These are phyloP conservation scores for Stephania cephalantha DNA, from an alignment of 164 flowering plant genomes.

Conservation along the genomic window DNA sequence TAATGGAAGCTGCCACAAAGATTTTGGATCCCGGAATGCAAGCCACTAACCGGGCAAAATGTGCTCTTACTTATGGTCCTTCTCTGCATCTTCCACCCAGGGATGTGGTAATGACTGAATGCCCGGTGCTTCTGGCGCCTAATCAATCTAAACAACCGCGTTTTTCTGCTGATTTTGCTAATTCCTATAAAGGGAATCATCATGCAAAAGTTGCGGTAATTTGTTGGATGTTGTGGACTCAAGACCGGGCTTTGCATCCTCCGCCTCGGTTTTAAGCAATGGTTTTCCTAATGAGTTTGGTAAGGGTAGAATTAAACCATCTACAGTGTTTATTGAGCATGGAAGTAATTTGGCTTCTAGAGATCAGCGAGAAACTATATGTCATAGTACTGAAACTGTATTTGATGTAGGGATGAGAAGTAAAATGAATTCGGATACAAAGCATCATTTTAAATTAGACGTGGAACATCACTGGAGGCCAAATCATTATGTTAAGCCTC, in stretches of 20 bases:
- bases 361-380: conserved; percentile 14
- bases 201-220: conserved; percentile 60
- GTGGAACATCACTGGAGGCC: conserved; percentile 21
- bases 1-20: conserved; percentile 78
- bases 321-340: conserved; percentile 16
- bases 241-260: conserved; percentile 15
- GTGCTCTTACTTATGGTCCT: conserved; percentile 47
- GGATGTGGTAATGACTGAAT: conserved; percentile 25
- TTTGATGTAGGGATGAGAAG: conserved; percentile 6
- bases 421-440: conserved; percentile 17
- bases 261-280: conserved; percentile 21
- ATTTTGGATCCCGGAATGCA: conserved; percentile 84
- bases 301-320: conserved; percentile 19
- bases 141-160: conserved; percentile 18
- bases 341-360: conserved; percentile 23
- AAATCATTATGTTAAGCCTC: conserved; percentile 24
- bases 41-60: conserved; percentile 50
- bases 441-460: conserved; percentile 16
- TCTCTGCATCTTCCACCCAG: conserved; percentile 15
- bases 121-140: conserved; percentile 1
- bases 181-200: conserved; percentile 29
- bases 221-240: conserved; percentile 26
- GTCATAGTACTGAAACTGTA: conserved; percentile 15
- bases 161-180: conserved; percentile 13
- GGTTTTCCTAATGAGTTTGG: conserved; percentile 26